Evolutionary conservation across 2,329 filamentous ascomycete species (phyloP).

Genomic region (Plectosphaerella plurivora): DNA sequence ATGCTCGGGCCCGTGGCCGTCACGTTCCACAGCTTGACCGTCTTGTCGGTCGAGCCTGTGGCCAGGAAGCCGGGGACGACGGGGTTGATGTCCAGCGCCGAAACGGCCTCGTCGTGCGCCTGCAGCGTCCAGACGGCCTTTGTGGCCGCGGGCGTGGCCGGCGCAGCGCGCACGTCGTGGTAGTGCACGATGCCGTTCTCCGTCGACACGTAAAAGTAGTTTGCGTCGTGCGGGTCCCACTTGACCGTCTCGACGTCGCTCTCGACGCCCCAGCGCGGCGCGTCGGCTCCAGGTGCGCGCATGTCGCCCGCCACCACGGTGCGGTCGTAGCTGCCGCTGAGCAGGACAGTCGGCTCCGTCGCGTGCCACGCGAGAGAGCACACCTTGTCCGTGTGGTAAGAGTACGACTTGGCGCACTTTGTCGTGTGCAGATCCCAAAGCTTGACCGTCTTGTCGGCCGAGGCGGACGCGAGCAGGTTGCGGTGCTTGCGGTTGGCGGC

Average conservation of each 20-base stretch:
- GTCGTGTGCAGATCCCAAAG: constrained; percentile 93
- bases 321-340: constrained; percentile 92
- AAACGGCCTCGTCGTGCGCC: constrained; percentile 89
- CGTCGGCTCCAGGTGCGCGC: constrained; percentile 81
- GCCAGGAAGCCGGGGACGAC: constrained; percentile 88
- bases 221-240: constrained; percentile 90
- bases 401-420: constrained; percentile 92
- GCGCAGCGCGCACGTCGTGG: constrained; percentile 78
- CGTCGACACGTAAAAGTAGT: constrained; percentile 94
- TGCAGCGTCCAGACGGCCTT: constrained; percentile 94
- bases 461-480: constrained; percentile 90
- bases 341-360: constrained; percentile 76
- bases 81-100: constrained; percentile 87
- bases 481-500: constrained; percentile 90
- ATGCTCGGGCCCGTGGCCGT: constrained; percentile 75
- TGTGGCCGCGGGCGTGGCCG: constrained; percentile 65
- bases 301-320: constrained; percentile 95
- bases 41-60: constrained; percentile 90
- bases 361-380: constrained; percentile 95
- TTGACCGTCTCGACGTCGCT: constrained; percentile 89
- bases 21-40: constrained; percentile 96
- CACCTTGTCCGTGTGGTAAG: constrained; percentile 95
- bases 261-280: constrained; percentile 86
- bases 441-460: constrained; percentile 95
- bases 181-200: constrained; percentile 90